phyloP scores from a whole-genome alignment of 805 yeast species.

The Hanseniaspora pseudoguilliermondii region DNA sequence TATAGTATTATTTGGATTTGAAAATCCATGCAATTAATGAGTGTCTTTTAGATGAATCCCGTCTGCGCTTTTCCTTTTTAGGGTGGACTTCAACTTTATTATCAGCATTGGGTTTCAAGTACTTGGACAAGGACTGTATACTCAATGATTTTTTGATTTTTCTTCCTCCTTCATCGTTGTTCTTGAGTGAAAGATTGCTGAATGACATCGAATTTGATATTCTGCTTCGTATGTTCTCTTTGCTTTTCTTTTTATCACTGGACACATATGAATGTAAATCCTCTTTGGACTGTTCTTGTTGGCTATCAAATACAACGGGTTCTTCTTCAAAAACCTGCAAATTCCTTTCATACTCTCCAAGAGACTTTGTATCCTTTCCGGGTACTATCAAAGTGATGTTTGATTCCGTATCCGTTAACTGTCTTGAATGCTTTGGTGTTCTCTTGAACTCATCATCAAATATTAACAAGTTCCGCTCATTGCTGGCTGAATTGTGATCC shows the following conservation, averaged over 20 bases:
- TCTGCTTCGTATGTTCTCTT: background rate
- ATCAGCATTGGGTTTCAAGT: background rate
- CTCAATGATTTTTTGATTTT: conserved; percentile 6
- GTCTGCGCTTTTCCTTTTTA: background rate
- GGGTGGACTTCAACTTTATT: background rate
- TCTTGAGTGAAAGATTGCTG: background rate
- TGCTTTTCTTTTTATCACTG: background rate
- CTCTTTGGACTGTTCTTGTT: background rate
- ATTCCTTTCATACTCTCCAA: background rate
- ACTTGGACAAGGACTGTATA: conserved; percentile 6
- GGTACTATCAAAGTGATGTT: background rate
- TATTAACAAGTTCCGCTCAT: background rate
- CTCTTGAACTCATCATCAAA: background rate
- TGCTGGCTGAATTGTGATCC: background rate
- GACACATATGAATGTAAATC: background rate
- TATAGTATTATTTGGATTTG: background rate
- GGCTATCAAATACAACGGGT: background rate
- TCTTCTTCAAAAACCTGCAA: background rate
- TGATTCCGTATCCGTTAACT: conserved; percentile 8
- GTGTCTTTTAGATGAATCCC: background rate
- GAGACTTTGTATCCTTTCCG: background rate
- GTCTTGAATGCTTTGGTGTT: background rate
- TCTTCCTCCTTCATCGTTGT: background rate
- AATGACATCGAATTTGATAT: background rate
- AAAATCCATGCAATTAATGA: conserved; percentile 1